These are phyloP conservation scores for Lepidium africanum DNA, from an alignment of 345 rosid species.

Conservation along the genomic window DNA sequence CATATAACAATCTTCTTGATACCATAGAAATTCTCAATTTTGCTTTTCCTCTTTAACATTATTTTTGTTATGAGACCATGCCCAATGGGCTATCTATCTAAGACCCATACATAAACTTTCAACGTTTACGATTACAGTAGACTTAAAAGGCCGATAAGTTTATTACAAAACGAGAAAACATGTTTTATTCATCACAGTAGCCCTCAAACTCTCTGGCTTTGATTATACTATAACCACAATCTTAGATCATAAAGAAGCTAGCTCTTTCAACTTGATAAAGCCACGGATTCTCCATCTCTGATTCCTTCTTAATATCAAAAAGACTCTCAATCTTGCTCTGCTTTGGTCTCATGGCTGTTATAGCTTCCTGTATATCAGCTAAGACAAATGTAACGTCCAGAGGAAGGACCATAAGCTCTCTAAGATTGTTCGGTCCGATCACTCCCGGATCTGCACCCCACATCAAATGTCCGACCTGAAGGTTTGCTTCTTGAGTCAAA, in stretches of 20 bases:
- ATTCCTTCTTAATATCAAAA: conserved; percentile 11
- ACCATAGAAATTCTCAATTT: conserved; percentile 11
- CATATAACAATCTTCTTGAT: not conserved
- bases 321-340: conserved; percentile 13
- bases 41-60: not conserved
- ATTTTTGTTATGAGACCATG: too few species aligned
- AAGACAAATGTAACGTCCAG: not conserved
- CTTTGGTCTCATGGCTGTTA: conserved; percentile 1
- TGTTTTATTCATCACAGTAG: not conserved
- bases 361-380: conserved; percentile 3
- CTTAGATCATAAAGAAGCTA: conserved; percentile 13
- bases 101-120: too few species aligned
- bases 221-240: not conserved
- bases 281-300: conserved; percentile 12
- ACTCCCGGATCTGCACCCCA: conserved; percentile 25
- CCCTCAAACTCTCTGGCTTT: not conserved
- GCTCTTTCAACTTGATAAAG: not conserved
- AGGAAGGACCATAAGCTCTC: conserved; percentile 25
- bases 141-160: not conserved
- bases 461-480: conserved; percentile 13
- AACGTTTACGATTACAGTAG: too few species aligned
- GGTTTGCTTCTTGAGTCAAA: conserved; percentile 24
- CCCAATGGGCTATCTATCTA: too few species aligned
- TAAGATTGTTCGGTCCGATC: conserved; percentile 24
- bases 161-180: not conserved